phyloP scores from a whole-genome alignment of 179 eudicot species.

The Pouteria campechiana region DNA sequence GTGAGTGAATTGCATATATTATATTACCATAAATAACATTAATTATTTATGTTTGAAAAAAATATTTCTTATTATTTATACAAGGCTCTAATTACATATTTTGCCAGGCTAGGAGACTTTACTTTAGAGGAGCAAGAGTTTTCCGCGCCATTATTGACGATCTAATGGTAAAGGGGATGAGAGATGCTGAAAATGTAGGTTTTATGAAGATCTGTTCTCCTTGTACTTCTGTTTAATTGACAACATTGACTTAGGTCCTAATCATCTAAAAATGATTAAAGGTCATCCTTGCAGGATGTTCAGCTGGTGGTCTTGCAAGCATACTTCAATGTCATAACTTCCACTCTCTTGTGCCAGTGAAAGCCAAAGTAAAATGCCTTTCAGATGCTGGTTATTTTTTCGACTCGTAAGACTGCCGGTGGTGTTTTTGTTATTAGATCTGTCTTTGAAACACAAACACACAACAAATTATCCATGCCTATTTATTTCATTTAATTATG shows the following conservation, averaged over 20 bases:
- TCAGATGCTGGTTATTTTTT: conserved; percentile 11
- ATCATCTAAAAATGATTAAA: background rate
- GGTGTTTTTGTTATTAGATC: too few relatives aligned
- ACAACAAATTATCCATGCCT: background rate
- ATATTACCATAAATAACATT: too few relatives aligned
- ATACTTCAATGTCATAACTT: conserved; percentile 10
- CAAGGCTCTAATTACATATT: background rate
- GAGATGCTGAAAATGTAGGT: conserved; percentile 4
- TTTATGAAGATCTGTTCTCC: background rate
- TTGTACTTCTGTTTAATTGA: background rate
- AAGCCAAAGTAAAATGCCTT: conserved; percentile 7
- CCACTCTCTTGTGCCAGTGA: background rate
- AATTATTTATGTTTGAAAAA: too few relatives aligned
- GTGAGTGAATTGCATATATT: conserved; percentile 22
- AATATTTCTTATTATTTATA: background rate
- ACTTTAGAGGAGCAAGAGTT: conserved; percentile 8
- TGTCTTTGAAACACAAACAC: background rate
- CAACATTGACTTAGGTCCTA: background rate
- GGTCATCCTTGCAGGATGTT: conserved; percentile 6
- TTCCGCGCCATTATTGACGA: conserved; percentile 6
- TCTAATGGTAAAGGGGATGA: conserved; percentile 1
- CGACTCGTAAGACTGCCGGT: conserved; percentile 13
- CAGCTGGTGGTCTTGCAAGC: conserved; percentile 13
- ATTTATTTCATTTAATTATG: background rate
- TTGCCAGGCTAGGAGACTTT: conserved; percentile 1